Percentiles rank a stretch among this genome's conserved stretches.
Evolutionary conservation across 2,329 filamentous ascomycete species (phyloP).

Genomic region (Colletotrichum chrysophilum): DNA sequence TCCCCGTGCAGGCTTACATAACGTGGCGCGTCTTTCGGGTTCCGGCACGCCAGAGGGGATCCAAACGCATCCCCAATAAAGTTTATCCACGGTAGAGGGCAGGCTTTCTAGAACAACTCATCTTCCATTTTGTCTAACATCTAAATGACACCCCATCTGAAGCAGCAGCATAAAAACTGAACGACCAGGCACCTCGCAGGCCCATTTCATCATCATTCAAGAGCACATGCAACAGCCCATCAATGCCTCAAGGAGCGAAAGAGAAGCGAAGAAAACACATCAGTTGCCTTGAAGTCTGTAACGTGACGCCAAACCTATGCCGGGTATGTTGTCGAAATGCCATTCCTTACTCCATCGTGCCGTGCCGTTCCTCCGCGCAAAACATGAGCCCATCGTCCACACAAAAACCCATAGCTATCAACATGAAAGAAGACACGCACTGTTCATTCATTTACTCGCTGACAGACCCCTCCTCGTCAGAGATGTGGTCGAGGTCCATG

Average conservation of each 20-base stretch:
- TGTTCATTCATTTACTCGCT: conserved; percentile 9
- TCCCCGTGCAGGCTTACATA: background rate
- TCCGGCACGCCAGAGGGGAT: background rate
- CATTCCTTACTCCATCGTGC: conserved; percentile 2
- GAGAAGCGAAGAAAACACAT: background rate
- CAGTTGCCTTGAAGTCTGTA: conserved; percentile 19
- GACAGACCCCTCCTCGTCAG: conserved; percentile 18
- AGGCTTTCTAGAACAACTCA: background rate
- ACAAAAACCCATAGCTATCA: background rate
- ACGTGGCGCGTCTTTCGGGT: background rate
- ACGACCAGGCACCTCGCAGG: background rate
- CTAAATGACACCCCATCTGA: background rate
- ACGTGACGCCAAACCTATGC: conserved; percentile 19
- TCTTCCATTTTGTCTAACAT: conserved; percentile 2
- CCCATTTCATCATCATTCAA: background rate
- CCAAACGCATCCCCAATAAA: background rate
- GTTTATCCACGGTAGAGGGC: background rate
- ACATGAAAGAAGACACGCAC: conserved; percentile 1
- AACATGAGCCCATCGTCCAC: background rate
- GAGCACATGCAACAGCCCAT: background rate
- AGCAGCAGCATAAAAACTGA: background rate
- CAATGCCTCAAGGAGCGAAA: background rate
- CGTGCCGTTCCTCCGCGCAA: background rate
- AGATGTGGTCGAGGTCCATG: conserved; percentile 7
- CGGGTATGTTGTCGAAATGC: conserved; percentile 23